Evolutionary conservation across 2,329 filamentous ascomycete species (phyloP).

Genomic region (Stachybotrys elegans): DNA sequence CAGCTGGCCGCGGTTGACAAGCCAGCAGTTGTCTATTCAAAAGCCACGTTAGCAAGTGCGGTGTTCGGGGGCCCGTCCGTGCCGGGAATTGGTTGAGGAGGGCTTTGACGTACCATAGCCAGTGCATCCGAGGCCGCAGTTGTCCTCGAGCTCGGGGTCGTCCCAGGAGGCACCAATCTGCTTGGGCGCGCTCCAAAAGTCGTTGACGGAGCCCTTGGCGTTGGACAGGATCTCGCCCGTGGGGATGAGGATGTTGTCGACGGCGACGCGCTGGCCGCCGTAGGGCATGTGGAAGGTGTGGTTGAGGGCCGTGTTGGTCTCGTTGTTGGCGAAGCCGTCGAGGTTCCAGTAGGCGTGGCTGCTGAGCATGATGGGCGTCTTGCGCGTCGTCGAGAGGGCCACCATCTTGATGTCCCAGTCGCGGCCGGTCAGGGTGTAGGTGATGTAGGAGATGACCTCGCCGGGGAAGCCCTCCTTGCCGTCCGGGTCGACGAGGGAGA

Average conservation of each 20-base stretch:
- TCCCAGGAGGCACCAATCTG: slow-evolving; percentile 67
- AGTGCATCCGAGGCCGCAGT: slow-evolving; percentile 77
- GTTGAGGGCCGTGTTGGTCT: slow-evolving; percentile 61
- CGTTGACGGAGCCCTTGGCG: slow-evolving; percentile 61
- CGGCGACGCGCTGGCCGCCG: slow-evolving; percentile 61
- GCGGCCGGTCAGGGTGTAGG: slow-evolving; percentile 62
- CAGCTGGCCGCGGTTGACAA: slow-evolving; percentile 57
- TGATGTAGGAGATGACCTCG: slow-evolving; percentile 68
- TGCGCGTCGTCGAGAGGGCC: slow-evolving; percentile 64
- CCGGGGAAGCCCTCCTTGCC: slow-evolving; percentile 75
- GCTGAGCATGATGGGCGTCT: slow-evolving; percentile 79
- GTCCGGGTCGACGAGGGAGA: slow-evolving; percentile 67
- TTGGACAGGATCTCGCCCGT: slow-evolving; percentile 73
- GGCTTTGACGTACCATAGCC: slow-evolving; percentile 63
- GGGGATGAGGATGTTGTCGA: slow-evolving; percentile 68
- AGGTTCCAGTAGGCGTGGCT: slow-evolving; percentile 77
- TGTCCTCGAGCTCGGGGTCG: slow-evolving; percentile 57
- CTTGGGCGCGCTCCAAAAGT: slow-evolving; percentile 80
- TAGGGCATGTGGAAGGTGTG: slow-evolving; percentile 71
- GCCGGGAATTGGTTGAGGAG: too few species aligned
- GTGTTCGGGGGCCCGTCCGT: too few species aligned
- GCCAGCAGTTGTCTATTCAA: slow-evolving; percentile 57
- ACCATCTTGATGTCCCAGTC: slow-evolving; percentile 71
- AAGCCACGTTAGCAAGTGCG: slow-evolving; percentile 8
- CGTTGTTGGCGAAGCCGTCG: slow-evolving; percentile 70